Percentiles rank a stretch among this genome's conserved stretches.
phyloP scores from a whole-genome alignment of 2,329 filamentous ascomycete species.

The Alternaria dauci region DNA sequence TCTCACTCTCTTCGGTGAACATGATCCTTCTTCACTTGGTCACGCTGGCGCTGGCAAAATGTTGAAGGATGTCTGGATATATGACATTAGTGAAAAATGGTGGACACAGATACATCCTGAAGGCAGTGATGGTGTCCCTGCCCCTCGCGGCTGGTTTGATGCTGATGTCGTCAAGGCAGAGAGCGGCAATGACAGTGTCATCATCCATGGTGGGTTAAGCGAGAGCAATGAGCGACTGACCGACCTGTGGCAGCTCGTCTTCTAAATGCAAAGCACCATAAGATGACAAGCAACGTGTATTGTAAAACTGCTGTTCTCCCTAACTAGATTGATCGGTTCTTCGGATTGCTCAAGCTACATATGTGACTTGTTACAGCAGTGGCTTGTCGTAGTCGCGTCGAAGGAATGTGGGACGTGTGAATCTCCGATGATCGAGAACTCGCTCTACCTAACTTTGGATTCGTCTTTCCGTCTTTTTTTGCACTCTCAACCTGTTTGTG shows the following conservation, averaged over 20 bases:
- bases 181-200: conserved; percentile 48
- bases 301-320: background rate
- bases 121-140: conserved; percentile 44
- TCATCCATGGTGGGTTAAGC: conserved; percentile 62
- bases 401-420: background rate
- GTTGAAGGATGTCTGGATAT: conserved; percentile 62
- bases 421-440: background rate
- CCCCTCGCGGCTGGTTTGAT: conserved; percentile 63
- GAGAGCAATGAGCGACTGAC: conserved; percentile 62
- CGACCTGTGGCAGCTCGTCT: conserved; percentile 59
- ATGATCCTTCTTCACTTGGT: conserved; percentile 61
- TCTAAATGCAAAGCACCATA: conserved; percentile 26
- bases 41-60: conserved; percentile 66
- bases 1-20: conserved; percentile 64
- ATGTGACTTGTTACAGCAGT: background rate
- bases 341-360: background rate
- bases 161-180: conserved; percentile 54
- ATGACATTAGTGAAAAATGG: conserved; percentile 47
- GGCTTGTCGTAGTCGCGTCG: no score
- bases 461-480: background rate
- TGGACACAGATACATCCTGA: conserved; percentile 43
- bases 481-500: background rate
- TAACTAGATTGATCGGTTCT: background rate
- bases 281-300: background rate
- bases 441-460: background rate